Conservation (phyloP, 768 basidiomycete species). For the Boletus pseudopeckii region DNA sequence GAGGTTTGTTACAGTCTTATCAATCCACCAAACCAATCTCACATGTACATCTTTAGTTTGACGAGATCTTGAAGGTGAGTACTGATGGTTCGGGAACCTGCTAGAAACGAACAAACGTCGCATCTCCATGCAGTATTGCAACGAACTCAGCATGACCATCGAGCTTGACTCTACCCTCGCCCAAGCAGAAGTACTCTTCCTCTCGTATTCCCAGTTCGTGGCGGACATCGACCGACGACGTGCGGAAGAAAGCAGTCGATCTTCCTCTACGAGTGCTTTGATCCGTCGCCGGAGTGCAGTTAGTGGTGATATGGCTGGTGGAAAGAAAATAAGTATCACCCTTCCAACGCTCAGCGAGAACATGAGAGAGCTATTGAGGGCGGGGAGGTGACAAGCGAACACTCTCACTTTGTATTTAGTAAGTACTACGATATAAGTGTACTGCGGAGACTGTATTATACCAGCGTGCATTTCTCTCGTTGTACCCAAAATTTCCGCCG, state of each 20-base stretch:
- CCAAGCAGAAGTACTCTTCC: slow-evolving; percentile 95
- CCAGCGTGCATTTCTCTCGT: neutral
- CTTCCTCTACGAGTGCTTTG: slow-evolving; percentile 24
- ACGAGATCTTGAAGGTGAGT: slow-evolving; percentile 37
- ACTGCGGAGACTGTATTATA: slow-evolving; percentile 16
- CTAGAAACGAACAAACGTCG: slow-evolving; percentile 1
- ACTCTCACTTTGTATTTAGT: neutral
- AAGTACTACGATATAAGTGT: slow-evolving; percentile 2
- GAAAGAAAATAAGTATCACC: slow-evolving; percentile 31
- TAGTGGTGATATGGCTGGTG: neutral
- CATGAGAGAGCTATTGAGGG: slow-evolving; percentile 55
- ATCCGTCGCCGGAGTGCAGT: slow-evolving; percentile 33
- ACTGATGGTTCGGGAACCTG: neutral
- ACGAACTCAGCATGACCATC: slow-evolving; percentile 93
- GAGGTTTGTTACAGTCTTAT: slow-evolving; percentile 57
- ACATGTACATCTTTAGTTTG: slow-evolving; percentile 54
- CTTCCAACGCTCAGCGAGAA: slow-evolving; percentile 58
- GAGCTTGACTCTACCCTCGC: slow-evolving; percentile 94
- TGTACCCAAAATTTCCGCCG: neutral
- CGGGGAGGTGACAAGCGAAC: slow-evolving; percentile 33
- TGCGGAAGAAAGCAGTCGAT: slow-evolving; percentile 45
- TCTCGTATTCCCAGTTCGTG: slow-evolving; percentile 85
- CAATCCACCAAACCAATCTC: neutral
- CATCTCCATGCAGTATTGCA: slow-evolving; percentile 64
- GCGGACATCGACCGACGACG: slow-evolving; percentile 83